These are phyloP conservation scores for Closterium sp. DNA, from an alignment of 139 green algal species.

Conservation along the genomic window DNA sequence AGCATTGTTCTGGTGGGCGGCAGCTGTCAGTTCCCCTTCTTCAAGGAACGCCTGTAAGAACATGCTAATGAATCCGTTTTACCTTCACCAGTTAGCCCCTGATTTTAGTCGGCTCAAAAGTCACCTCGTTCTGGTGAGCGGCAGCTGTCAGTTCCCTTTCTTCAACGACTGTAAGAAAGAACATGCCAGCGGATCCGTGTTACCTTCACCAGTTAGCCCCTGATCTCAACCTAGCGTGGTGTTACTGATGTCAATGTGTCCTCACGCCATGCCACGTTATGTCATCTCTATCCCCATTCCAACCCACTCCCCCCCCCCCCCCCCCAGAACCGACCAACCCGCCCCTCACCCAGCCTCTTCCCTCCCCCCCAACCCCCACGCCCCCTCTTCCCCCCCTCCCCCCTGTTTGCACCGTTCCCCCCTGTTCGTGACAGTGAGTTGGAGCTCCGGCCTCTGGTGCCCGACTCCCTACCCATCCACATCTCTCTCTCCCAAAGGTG, in stretches of 20 bases:
- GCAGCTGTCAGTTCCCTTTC: slow-evolving; percentile 34
- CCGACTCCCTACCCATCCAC: not conserved
- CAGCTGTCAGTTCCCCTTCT: slow-evolving; percentile 36
- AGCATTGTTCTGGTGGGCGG: slow-evolving; percentile 38
- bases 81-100: not conserved
- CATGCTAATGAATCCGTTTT: too few relatives aligned
- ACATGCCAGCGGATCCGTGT: too few relatives aligned
- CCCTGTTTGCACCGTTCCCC: too few relatives aligned
- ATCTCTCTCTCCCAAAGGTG: not conserved
- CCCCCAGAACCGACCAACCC: too few relatives aligned
- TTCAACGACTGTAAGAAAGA: slow-evolving; percentile 5
- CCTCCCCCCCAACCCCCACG: too few relatives aligned
- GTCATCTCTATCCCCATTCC: not conserved
- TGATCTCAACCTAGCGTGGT: not conserved
- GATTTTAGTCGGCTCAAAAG: not conserved
- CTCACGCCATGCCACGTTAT: not conserved
- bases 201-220: not conserved
- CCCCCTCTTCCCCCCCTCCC: too few relatives aligned
- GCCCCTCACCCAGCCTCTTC: not conserved
- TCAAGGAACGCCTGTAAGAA: not conserved
- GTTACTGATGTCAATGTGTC: not conserved
- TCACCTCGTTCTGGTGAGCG: not conserved
- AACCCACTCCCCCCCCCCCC: not conserved
- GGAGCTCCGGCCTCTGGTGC: not conserved
- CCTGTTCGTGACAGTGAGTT: not conserved